Conservation (phyloP, 2,329 filamentous ascomycete species). For the Epichloe brachyelytri region DNA sequence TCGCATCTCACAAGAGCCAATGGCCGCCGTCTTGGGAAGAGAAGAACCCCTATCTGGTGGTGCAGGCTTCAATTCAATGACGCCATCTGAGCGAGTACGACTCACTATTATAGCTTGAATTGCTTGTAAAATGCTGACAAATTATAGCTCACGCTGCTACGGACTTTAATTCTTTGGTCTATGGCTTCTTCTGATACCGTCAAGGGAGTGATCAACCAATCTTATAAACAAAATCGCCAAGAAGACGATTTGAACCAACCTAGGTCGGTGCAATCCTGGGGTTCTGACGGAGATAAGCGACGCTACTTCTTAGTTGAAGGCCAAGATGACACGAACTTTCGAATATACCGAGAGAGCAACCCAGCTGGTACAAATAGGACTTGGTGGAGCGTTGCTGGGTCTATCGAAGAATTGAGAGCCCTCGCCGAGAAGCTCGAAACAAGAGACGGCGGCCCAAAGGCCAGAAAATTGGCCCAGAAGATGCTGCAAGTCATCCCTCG, state of each 20-base stretch:
- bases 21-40: slow-evolving; percentile 79
- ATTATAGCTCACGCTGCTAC: slow-evolving; percentile 64
- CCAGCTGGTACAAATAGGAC: slow-evolving; percentile 60
- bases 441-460: slow-evolving; percentile 68
- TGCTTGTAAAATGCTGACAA: slow-evolving; percentile 3
- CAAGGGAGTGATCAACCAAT: slow-evolving; percentile 68
- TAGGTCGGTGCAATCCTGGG: slow-evolving; percentile 82
- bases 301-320: slow-evolving; percentile 92
- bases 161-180: slow-evolving; percentile 76
- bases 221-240: slow-evolving; percentile 78
- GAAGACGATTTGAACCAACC: slow-evolving; percentile 73
- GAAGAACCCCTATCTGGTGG: slow-evolving; percentile 74
- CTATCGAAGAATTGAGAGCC: slow-evolving; percentile 69
- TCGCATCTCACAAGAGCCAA: slow-evolving; percentile 72
- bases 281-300: slow-evolving; percentile 76
- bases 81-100: slow-evolving; percentile 64
- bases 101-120: background rate
- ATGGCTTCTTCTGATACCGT: slow-evolving; percentile 78
- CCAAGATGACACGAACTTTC: slow-evolving; percentile 83
- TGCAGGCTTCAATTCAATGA: slow-evolving; percentile 71
- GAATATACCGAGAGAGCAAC: slow-evolving; percentile 89
- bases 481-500: slow-evolving; percentile 71
- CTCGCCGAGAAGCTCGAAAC: slow-evolving; percentile 65
- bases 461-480: slow-evolving; percentile 62
- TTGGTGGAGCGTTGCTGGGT: slow-evolving; percentile 89